A percentile compares a stretch with the other conserved stretches of the same genome.
phyloP scores from a whole-genome alignment of 768 basidiomycete species.

The Boletus edulis region DNA sequence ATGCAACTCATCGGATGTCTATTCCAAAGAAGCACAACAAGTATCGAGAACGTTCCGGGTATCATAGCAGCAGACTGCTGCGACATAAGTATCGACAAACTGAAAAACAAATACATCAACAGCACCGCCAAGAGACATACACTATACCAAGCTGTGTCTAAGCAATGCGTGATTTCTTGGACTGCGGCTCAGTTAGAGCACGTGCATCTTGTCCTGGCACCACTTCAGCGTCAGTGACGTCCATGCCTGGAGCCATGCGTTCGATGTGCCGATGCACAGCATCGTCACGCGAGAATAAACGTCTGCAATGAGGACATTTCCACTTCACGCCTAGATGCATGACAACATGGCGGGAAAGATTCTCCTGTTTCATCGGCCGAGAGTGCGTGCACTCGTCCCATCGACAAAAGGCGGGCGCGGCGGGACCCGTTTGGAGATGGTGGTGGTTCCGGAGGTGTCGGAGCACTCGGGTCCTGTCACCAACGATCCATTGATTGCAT shows the following conservation, averaged over 20 bases:
- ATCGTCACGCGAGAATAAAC: conserved; percentile 31
- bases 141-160: neutral
- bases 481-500: conserved; percentile 26
- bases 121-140: neutral
- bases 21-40: neutral
- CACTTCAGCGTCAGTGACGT: conserved; percentile 24
- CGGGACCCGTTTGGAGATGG: conserved; percentile 14
- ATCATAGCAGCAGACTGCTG: conserved; percentile 3
- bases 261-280: conserved; percentile 32
- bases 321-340: conserved; percentile 31
- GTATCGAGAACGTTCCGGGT: neutral
- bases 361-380: conserved; percentile 30
- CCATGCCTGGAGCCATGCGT: conserved; percentile 24
- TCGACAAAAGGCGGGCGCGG: conserved; percentile 13
- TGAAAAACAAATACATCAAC: neutral
- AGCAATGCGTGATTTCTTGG: conserved; percentile 1
- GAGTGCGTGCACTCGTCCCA: conserved; percentile 27
- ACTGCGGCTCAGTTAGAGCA: conserved; percentile 6
- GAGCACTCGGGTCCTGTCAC: conserved; percentile 24
- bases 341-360: conserved; percentile 30
- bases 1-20: neutral
- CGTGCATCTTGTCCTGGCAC: conserved; percentile 17
- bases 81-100: neutral
- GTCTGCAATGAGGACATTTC: conserved; percentile 26
- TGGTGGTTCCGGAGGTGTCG: conserved; percentile 29